phyloP scores from a whole-genome alignment of 2,329 filamentous ascomycete genomes.

The Diplodia intermedia region DNA sequence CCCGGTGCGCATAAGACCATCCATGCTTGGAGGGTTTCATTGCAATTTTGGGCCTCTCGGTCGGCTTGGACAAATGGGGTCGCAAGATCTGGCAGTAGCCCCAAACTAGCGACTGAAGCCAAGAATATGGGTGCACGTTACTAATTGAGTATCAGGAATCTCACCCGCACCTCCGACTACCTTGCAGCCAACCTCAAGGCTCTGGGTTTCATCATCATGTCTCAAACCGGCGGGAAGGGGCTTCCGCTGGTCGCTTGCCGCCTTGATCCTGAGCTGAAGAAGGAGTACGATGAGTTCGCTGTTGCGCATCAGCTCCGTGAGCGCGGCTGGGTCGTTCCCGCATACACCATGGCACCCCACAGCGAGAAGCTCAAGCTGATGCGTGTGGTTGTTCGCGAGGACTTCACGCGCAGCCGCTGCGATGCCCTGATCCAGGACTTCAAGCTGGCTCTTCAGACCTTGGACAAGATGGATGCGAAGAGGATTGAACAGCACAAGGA shows the following conservation, averaged over 20 bases:
- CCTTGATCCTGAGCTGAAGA: slow-evolving; percentile 63
- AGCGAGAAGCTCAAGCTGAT: slow-evolving; percentile 86
- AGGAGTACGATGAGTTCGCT: slow-evolving; percentile 63
- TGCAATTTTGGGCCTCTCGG: background rate
- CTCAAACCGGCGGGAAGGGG: slow-evolving; percentile 75
- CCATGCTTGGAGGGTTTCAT: background rate
- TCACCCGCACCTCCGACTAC: slow-evolving; percentile 89
- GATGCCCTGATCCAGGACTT: slow-evolving; percentile 80
- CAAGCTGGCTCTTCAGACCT: slow-evolving; percentile 73
- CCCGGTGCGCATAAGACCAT: background rate
- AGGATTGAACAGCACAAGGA: slow-evolving; percentile 72
- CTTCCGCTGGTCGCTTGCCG: slow-evolving; percentile 92
- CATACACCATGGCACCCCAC: slow-evolving; percentile 95
- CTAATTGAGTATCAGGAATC: slow-evolving; percentile 59
- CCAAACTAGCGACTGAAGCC: background rate
- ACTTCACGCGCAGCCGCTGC: slow-evolving; percentile 83
- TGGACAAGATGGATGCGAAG: slow-evolving; percentile 76
- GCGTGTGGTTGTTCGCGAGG: slow-evolving; percentile 89
- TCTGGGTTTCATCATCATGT: slow-evolving; percentile 88
- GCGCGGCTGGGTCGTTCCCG: slow-evolving; percentile 90
- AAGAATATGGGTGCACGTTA: background rate
- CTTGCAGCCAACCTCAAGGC: slow-evolving; percentile 74
- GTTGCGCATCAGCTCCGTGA: slow-evolving; percentile 82
- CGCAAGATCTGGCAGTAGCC: background rate
- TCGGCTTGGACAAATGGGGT: background rate